A percentile compares a stretch with the other conserved stretches of the same genome.
These are phyloP conservation scores for Nicotiana tabacum DNA, from an alignment of 257 asterid genomes.

Conservation along the genomic window DNA sequence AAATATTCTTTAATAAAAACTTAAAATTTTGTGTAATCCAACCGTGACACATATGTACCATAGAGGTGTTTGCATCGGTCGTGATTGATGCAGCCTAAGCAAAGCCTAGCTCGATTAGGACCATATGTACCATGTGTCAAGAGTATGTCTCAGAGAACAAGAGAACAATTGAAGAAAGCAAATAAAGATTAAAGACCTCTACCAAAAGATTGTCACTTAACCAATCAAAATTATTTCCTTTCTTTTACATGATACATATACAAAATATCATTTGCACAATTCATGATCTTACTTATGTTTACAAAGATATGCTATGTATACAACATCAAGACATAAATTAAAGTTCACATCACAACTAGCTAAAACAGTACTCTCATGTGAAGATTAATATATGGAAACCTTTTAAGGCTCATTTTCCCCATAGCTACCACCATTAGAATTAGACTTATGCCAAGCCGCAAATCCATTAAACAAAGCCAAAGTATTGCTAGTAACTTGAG, in stretches of 20 bases:
- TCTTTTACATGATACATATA: neutral
- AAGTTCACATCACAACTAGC: neutral
- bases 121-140: no score
- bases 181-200: no score
- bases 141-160: no score
- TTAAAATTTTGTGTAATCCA: no score
- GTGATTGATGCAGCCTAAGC: no score
- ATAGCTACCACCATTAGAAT: neutral
- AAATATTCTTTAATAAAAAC: no score
- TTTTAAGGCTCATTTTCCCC: neutral
- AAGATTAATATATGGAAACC: no score
- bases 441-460: conserved; percentile 39
- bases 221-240: neutral
- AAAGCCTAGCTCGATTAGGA: no score
- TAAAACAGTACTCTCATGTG: neutral
- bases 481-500: conserved; percentile 50
- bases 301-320: neutral
- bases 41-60: no score
- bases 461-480: conserved; percentile 48
- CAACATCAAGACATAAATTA: neutral
- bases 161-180: no score
- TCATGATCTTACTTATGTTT: neutral
- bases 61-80: no score
- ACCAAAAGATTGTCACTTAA: neutral
- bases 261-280: neutral